Evolutionary conservation across 371 early-diverging fungal species (phyloP), one percentile per base, ranked within the genome.

Genomic region (Dentiscutata heterogama): DNA sequence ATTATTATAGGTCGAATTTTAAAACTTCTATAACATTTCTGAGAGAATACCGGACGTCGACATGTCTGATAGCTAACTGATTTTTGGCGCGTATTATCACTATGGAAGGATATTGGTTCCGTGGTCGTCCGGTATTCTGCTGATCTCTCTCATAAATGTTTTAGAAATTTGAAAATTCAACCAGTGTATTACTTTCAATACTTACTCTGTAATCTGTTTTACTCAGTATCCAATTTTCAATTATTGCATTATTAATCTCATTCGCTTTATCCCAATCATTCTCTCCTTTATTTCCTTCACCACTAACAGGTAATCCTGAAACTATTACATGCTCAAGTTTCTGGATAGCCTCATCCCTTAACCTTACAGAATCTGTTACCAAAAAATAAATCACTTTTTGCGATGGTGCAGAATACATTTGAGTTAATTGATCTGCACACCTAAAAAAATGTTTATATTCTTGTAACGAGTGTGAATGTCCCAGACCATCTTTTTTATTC

Each of bases 221-320:
- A 22, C 78, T 78, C 27, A 78, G 18, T 63, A 78, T 78, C 78
- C 78, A 78, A 78, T 78, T 78, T 27, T 78, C 78, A 7, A 78
- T 63, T 25, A 78, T 50, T 22, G 78, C 64, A 39, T 78, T 31
- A 64, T 63, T 46, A 27, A 78, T 46, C 11, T n/a, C 63, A 63
- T 78, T 64, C 2, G 64, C 64, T 25, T 74, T 25, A 56, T 56
- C 74, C 20, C 53, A 27, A 54, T 56, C 18, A 29, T 35, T 46
- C 22, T 51, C 18, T 8, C 39, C n/a, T 18, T 61, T 27, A 46
- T 46, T 7, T 46, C 46, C 46, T 46, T 46, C 46, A 46, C 46
- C 46, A 7, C 46, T 46, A 20, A 78, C 63, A 2, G 78, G 64
- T 11, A 78, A 60, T 31, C 78, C 78, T 27, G 78, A 78, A 18